Percentiles rank a stretch among this genome's conserved stretches.
These are phyloP conservation scores for Eragrostis tef DNA, from an alignment of 202 grass and related monocot genomes.

Conservation along the genomic window DNA sequence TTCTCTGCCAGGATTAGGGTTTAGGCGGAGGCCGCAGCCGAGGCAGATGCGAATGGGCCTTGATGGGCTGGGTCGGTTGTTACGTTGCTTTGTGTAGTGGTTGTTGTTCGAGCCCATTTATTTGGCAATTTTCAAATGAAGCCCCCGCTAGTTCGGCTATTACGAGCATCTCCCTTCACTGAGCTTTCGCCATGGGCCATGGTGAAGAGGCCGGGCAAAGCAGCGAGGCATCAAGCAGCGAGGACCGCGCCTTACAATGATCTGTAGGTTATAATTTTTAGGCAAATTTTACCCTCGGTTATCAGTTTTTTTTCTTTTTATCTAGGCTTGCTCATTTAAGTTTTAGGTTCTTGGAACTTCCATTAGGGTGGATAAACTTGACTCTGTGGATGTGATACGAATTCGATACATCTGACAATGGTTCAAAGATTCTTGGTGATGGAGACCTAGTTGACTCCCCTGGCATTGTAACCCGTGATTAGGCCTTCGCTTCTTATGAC, in stretches of 20 bases:
- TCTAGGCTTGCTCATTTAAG: too few relatives aligned
- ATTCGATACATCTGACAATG: too few relatives aligned
- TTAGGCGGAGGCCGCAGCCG: slow-evolving; percentile 24
- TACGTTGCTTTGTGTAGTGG: not conserved
- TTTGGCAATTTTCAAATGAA: not conserved
- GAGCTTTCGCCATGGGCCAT: too few relatives aligned
- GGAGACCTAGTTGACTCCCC: too few relatives aligned
- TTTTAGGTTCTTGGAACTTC: not conserved
- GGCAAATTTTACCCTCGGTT: not conserved
- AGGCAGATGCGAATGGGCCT: not conserved
- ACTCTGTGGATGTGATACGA: too few relatives aligned
- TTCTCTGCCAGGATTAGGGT: slow-evolving; percentile 53
- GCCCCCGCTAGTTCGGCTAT: not conserved
- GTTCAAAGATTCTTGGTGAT: too few relatives aligned
- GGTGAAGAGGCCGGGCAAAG: not conserved
- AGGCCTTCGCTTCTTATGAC: not conserved
- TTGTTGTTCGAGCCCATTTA: not conserved
- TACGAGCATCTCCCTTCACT: not conserved
- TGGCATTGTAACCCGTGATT: not conserved
- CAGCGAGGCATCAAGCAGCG: not conserved
- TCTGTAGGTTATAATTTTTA: not conserved
- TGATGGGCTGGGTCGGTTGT: not conserved
- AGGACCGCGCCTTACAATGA: not conserved
- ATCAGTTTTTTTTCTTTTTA: not conserved
- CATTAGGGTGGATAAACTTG: not conserved